Percentiles rank a stretch among this genome's conserved stretches.
Evolutionary conservation across 768 basidiomycete genomes (phyloP).

Genomic region (Mycena haematopus): DNA sequence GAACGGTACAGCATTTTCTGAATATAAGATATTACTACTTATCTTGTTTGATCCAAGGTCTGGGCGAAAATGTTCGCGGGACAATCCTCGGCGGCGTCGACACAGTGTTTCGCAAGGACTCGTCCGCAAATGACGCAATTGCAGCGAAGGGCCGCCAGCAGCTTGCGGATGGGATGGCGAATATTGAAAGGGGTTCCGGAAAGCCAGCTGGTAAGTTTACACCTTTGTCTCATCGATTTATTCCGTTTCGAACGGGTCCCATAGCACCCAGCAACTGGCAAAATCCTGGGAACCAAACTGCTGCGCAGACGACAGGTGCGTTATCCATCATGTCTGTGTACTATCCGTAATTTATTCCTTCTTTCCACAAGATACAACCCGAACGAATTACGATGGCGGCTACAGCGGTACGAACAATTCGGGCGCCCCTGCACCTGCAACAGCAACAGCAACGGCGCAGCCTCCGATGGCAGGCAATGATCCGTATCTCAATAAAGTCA

Average conservation of each 20-base stretch:
- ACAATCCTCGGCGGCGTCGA: slow-evolving; percentile 29
- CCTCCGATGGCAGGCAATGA: background rate
- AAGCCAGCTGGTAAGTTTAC: background rate
- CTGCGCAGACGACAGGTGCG: background rate
- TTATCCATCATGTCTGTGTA: background rate
- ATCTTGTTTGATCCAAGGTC: background rate
- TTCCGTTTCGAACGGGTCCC: background rate
- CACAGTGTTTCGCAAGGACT: slow-evolving; percentile 21
- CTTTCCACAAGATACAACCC: background rate
- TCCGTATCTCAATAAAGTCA: background rate
- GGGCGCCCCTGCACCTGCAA: background rate
- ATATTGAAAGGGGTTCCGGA: background rate
- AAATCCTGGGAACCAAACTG: background rate
- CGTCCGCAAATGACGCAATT: slow-evolving; percentile 21
- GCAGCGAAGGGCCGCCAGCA: slow-evolving; percentile 22
- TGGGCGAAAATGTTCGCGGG: slow-evolving; percentile 28
- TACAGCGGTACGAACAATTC: background rate
- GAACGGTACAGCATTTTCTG: slow-evolving; percentile 1
- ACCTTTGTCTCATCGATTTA: background rate
- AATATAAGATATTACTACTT: background rate
- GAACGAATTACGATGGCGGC: background rate
- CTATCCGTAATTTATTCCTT: too few species aligned
- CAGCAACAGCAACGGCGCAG: background rate
- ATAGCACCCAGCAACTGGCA: background rate
- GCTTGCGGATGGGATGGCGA: slow-evolving; percentile 3